Base-by-base conservation (phyloP, 768 basidiomycete genomes). In the Phlebiopsis gigantea region DNA sequence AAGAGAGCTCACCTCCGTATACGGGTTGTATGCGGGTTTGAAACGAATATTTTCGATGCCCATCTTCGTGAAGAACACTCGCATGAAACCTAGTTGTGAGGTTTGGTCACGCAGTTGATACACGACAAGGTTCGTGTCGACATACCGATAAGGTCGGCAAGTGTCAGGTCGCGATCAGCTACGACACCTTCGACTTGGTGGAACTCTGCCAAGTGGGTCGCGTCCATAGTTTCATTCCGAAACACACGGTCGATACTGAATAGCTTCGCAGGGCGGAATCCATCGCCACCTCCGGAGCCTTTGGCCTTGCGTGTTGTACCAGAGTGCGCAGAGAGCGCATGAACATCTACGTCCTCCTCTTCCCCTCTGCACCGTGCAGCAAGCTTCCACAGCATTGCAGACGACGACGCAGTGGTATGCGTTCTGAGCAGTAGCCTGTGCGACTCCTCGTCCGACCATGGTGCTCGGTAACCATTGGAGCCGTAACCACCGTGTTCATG, bases 161-260 rank as follows among this genome's bases (percentile, higher is more conserved):
- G 76, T 1, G 96, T 98, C 57, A 99, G 74, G 49, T 85, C 85
- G 62, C 86, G 84, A 72, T 99, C 97, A 9, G 97, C 97, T 25
- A 99, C 93, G 46, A 99, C 97, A 50, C 97, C 97, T 71, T 99
- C 97, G n/a, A 99, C 97, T 73, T 99, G 97, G 69, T 98, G 96
- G 79, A 99, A 99, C 72, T 99, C 97, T 4, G 97, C 97, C 61
- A 99, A 67, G 77, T 99, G 97, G 17, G 97, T 99, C 45, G 94
- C 94, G 71, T 99, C 97, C 81, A 92, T 91, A 0, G 97, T 92
- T 72, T 99, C 97, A 65, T 99, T 99, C 69, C 97, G 80, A 86
- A 98, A 99, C 21, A 99, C 97, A 45, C 97, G 80, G 71, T 99
- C 97, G 62, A 99, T 98, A 63, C 90, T 93, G 82, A 98, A 99